Conservation (phyloP, 2,329 filamentous ascomycete genomes). For the Xylaria sp. region DNA sequence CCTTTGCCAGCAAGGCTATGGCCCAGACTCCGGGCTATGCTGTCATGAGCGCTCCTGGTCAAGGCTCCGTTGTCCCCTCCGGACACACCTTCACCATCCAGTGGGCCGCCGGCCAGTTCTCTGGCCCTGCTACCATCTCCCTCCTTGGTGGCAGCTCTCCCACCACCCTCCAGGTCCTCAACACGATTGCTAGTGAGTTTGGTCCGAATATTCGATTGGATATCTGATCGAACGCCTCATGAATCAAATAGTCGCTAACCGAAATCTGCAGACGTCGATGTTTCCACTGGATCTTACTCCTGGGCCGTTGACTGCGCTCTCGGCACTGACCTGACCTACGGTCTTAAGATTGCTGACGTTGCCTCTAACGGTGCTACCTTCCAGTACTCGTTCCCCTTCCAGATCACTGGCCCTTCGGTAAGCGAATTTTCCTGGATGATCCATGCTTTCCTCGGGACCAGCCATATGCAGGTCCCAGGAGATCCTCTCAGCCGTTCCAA, state of each 20-base stretch:
- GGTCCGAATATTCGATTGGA: neutral
- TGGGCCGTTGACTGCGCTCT: slow-evolving; percentile 48
- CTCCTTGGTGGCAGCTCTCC: slow-evolving; percentile 49
- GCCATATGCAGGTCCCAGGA: neutral
- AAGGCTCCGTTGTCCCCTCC: slow-evolving; percentile 41
- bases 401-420: slow-evolving; percentile 37
- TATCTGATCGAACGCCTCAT: neutral
- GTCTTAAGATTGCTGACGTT: slow-evolving; percentile 50
- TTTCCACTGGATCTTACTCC: slow-evolving; percentile 39
- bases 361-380: slow-evolving; percentile 41
- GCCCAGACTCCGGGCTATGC: slow-evolving; percentile 54
- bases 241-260: slow-evolving; percentile 18
- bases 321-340: slow-evolving; percentile 47
- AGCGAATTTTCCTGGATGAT: neutral
- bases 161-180: slow-evolving; percentile 37
- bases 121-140: slow-evolving; percentile 44
- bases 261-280: slow-evolving; percentile 40
- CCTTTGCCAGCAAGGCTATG: slow-evolving; percentile 45
- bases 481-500: too few relatives aligned
- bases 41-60: slow-evolving; percentile 44
- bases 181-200: slow-evolving; percentile 47
- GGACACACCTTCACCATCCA: slow-evolving; percentile 46
- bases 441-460: too few relatives aligned
- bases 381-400: slow-evolving; percentile 61
- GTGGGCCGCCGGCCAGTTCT: slow-evolving; percentile 44